Conservation (phyloP, 495 filamentous ascomycete genomes). For the Daldinia vernicosa region DNA sequence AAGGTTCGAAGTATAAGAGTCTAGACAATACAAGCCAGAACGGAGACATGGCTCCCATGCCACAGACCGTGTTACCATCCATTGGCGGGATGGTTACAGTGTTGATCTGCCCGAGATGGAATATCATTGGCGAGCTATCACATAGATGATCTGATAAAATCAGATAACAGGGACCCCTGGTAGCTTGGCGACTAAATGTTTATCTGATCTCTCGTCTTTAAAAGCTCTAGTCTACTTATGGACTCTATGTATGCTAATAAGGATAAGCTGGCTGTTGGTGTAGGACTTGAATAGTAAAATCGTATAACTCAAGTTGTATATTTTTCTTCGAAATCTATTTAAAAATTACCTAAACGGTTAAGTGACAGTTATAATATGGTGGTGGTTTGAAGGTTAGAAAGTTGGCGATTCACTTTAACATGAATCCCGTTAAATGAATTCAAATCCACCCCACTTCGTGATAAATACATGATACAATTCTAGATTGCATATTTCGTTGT, state of each 20-base stretch:
- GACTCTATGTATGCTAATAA: neutral
- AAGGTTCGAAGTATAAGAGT: neutral
- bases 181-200: conserved; percentile 8
- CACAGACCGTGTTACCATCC: neutral
- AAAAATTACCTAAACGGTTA: too few species aligned
- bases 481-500: too few species aligned
- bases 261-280: neutral
- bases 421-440: too few species aligned
- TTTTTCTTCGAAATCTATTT: too few species aligned
- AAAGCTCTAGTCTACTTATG: neutral
- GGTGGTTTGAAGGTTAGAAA: too few species aligned
- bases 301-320: too few species aligned
- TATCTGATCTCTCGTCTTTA: conserved; percentile 1
- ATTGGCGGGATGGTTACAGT: neutral
- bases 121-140: neutral
- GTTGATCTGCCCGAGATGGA: too few species aligned
- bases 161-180: conserved; percentile 2
- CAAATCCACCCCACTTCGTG: too few species aligned
- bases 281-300: too few species aligned
- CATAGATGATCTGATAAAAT: conserved; percentile 20
- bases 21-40: neutral
- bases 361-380: too few species aligned
- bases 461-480: too few species aligned
- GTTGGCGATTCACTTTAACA: too few species aligned
- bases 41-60: neutral